These are phyloP conservation scores for Trapa bicornis DNA, from an alignment of 345 rosid genomes.

Conservation along the genomic window DNA sequence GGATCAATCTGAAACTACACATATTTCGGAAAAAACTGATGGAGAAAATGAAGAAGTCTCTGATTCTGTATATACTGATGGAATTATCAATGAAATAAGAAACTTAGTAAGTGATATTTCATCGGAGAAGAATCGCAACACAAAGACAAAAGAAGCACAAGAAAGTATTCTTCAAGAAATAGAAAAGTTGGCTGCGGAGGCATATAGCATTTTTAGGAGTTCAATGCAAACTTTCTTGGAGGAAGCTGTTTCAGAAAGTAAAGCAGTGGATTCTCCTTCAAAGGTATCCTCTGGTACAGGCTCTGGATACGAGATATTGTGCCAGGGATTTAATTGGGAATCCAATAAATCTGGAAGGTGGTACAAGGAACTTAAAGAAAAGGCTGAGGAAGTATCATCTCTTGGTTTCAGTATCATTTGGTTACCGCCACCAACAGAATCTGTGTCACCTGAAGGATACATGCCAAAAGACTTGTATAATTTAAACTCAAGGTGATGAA, in stretches of 20 bases:
- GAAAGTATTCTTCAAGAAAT: slow-evolving; percentile 84
- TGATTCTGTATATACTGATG: slow-evolving; percentile 34
- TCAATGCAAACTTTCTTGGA: slow-evolving; percentile 46
- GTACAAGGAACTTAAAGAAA: slow-evolving; percentile 67
- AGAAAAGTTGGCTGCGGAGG: slow-evolving; percentile 96
- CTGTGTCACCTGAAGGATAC: slow-evolving; percentile 98
- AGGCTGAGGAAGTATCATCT: slow-evolving; percentile 54
- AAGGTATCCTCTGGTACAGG: slow-evolving; percentile 68
- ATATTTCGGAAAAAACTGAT: slow-evolving; percentile 17
- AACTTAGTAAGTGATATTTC: slow-evolving; percentile 60
- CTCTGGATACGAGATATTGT: slow-evolving; percentile 71
- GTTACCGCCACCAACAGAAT: slow-evolving; percentile 96
- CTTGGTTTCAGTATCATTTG: slow-evolving; percentile 83
- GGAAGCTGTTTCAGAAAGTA: slow-evolving; percentile 35
- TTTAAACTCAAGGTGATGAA: slow-evolving; percentile 68
- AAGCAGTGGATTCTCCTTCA: slow-evolving; percentile 26
- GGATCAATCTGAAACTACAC: slow-evolving; percentile 18
- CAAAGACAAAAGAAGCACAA: slow-evolving; percentile 59
- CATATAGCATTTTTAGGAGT: slow-evolving; percentile 84
- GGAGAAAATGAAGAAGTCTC: slow-evolving; percentile 41
- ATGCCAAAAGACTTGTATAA: slow-evolving; percentile 91
- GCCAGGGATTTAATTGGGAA: slow-evolving; percentile 98
- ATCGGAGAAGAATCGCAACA: slow-evolving; percentile 36
- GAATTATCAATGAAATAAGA: slow-evolving; percentile 68
- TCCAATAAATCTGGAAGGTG: slow-evolving; percentile 84